Percentiles rank a stretch among this genome's conserved stretches.
These are phyloP conservation scores for Groenewaldozyma salmanticensis DNA, from an alignment of 805 yeast genomes.

Conservation along the genomic window DNA sequence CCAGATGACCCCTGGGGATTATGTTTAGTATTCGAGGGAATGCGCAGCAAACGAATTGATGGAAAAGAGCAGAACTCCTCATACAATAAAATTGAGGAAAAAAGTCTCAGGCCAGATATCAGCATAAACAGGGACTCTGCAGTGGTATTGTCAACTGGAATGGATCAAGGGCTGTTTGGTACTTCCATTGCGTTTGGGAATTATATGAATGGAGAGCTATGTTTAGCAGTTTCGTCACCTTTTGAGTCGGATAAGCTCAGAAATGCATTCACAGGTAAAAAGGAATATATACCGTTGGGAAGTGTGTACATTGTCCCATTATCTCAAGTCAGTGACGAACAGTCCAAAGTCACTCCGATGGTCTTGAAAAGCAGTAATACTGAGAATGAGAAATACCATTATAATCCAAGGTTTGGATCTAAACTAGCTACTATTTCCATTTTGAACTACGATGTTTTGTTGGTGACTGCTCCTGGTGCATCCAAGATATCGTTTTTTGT, in stretches of 20 bases:
- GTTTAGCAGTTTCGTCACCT: constrained; percentile 45
- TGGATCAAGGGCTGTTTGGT: constrained; percentile 38
- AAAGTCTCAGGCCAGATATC: background rate
- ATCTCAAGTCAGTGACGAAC: background rate
- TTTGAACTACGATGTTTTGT: constrained; percentile 30
- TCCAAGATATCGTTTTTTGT: constrained; percentile 35
- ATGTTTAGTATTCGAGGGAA: constrained; percentile 27
- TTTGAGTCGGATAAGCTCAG: constrained; percentile 24
- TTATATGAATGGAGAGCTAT: constrained; percentile 30
- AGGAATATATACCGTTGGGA: constrained; percentile 10
- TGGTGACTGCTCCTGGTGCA: constrained; percentile 44
- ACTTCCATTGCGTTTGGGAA: constrained; percentile 34
- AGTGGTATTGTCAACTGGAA: constrained; percentile 8
- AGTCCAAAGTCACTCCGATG: background rate
- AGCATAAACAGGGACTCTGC: background rate
- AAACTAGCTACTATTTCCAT: constrained; percentile 25
- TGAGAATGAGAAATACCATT: constrained; percentile 11
- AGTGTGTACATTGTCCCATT: constrained; percentile 15
- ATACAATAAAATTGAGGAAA: background rate
- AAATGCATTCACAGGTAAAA: background rate
- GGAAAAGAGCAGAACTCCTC: background rate
- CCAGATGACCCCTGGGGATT: constrained; percentile 24
- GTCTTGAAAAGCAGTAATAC: background rate
- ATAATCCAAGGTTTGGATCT: constrained; percentile 36
- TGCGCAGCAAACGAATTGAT: background rate